Conservation (phyloP, 331 rosid species). For the Dryas integrifolia region DNA sequence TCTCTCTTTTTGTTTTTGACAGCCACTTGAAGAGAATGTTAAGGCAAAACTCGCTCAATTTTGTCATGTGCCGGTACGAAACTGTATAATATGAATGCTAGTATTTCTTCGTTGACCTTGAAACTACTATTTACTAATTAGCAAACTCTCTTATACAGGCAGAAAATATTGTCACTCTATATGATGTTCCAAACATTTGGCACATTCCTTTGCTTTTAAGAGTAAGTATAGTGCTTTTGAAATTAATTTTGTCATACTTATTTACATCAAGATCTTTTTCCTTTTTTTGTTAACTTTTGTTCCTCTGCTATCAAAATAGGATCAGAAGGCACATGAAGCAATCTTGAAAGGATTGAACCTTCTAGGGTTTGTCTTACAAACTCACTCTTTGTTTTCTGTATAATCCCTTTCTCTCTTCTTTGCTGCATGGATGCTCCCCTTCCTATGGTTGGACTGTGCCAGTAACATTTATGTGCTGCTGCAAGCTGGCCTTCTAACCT, state of each 20-base stretch:
- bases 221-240: conserved; percentile 42
- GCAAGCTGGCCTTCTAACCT: neutral
- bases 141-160: conserved; percentile 41
- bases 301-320: conserved; percentile 26
- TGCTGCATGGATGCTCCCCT: conserved; percentile 8
- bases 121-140: conserved; percentile 6
- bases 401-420: conserved; percentile 8
- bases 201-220: conserved; percentile 72
- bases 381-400: conserved; percentile 28
- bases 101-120: conserved; percentile 20
- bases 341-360: conserved; percentile 47
- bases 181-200: conserved; percentile 89
- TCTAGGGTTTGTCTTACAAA: conserved; percentile 34
- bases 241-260: neutral
- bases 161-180: conserved; percentile 60
- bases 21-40: conserved; percentile 66
- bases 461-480: conserved; percentile 12
- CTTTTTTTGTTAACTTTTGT: neutral
- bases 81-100: conserved; percentile 3
- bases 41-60: conserved; percentile 75
- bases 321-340: conserved; percentile 52
- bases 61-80: conserved; percentile 81
- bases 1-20: conserved; percentile 19
- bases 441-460: conserved; percentile 10
- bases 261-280: neutral